Conservation (phyloP, 2,329 filamentous ascomycete species). For the Pleomassaria siparia region DNA sequence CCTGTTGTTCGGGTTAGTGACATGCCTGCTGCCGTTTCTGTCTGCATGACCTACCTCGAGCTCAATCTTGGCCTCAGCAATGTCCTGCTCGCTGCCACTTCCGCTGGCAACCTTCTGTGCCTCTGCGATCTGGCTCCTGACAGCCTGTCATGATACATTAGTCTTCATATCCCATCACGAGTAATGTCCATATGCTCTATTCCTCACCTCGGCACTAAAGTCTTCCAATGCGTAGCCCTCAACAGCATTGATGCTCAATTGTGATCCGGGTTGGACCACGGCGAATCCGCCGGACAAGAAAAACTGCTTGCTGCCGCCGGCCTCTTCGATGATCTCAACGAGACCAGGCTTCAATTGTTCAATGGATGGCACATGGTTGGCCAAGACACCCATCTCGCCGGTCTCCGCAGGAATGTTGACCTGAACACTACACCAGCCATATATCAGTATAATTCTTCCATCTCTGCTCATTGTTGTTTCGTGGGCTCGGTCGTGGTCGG, state of each 20-base stretch:
- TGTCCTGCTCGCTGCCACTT: conserved; percentile 91
- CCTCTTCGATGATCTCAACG: conserved; percentile 94
- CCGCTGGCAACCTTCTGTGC: conserved; percentile 93
- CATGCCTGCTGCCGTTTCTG: background rate
- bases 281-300: conserved; percentile 98
- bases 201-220: conserved; percentile 78
- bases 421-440: conserved; percentile 68
- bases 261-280: conserved; percentile 91
- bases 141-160: conserved; percentile 54
- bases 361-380: conserved; percentile 97
- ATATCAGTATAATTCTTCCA: conserved; percentile 26
- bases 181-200: background rate
- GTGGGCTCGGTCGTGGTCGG: conserved; percentile 23
- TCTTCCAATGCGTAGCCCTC: conserved; percentile 94
- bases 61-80: conserved; percentile 99
- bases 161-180: conserved; percentile 2
- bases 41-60: conserved; percentile 70
- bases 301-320: conserved; percentile 88
- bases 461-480: background rate
- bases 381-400: conserved; percentile 98
- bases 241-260: conserved; percentile 96
- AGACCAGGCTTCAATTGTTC: conserved; percentile 98
- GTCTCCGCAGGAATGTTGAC: conserved; percentile 98
- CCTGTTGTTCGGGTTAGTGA: conserved; percentile 55
- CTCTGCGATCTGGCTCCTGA: conserved; percentile 87